These are phyloP conservation scores for Suhomyces yuchorum DNA, from an alignment of 1,139 yeast genomes.

Conservation along the genomic window DNA sequence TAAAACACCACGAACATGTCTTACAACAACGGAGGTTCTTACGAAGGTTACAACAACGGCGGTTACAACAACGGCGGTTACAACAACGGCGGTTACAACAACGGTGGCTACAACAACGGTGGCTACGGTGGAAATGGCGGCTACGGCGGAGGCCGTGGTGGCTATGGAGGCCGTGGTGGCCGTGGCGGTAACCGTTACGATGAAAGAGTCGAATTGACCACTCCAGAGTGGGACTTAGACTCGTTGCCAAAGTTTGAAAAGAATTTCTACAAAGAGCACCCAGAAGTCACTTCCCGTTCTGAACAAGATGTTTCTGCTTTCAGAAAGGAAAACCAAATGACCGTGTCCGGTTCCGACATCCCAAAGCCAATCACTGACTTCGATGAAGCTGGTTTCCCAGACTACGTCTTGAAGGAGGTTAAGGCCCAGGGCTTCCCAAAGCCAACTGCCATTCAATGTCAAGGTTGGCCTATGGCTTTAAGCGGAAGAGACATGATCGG, in stretches of 20 bases:
- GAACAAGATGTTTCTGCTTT: constrained; percentile 72
- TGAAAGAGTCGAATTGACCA: constrained; percentile 58
- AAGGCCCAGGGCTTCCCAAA: constrained; percentile 89
- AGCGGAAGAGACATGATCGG: constrained; percentile 99
- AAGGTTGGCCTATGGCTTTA: constrained; percentile 99
- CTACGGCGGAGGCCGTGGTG: constrained; percentile 32
- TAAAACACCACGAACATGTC: constrained; percentile 21
- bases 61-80: constrained; percentile 30
- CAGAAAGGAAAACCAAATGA: constrained; percentile 86
- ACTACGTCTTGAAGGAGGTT: constrained; percentile 85
- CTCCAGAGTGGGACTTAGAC: constrained; percentile 81
- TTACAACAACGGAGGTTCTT: constrained; percentile 24
- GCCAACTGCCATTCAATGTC: constrained; percentile 97
- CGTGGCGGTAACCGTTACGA: constrained; percentile 27
- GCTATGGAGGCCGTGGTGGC: constrained; percentile 41
- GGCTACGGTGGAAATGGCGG: constrained; percentile 34
- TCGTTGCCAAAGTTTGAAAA: constrained; percentile 88
- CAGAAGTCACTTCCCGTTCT: constrained; percentile 71
- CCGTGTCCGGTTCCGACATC: constrained; percentile 75
- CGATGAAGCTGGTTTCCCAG: constrained; percentile 97
- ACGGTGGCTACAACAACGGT: constrained; percentile 34
- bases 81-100: constrained; percentile 7
- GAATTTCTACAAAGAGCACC: constrained; percentile 89
- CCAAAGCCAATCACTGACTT: constrained; percentile 93
- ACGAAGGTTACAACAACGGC: constrained; percentile 27